phyloP scores from a whole-genome alignment of 2,329 filamentous ascomycete genomes.

The Neofusicoccum cordaticola region DNA sequence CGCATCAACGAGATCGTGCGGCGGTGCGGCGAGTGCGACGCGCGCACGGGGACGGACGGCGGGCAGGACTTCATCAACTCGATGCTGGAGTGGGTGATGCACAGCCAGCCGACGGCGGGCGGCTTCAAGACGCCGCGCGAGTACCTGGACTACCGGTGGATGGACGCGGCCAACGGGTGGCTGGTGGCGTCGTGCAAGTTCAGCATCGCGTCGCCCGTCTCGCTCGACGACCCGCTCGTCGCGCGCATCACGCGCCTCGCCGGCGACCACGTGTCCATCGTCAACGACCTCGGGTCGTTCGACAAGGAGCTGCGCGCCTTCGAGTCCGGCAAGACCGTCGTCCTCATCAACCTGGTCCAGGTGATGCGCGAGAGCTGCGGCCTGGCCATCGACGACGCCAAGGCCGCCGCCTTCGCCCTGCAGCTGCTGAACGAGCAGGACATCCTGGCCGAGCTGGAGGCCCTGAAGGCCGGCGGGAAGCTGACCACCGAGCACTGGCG shows the following conservation, averaged over 20 bases:
- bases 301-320: not conserved
- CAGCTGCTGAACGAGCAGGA: not conserved
- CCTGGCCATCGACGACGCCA: not conserved
- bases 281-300: not conserved
- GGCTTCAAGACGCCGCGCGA: not conserved
- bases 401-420: not conserved
- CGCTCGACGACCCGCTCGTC: not conserved
- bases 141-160: conserved; percentile 5
- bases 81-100: not conserved
- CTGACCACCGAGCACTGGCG: not conserved
- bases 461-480: not conserved
- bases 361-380: not conserved
- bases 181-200: not conserved
- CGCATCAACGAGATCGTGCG: not conserved
- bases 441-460: not conserved
- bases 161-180: not conserved
- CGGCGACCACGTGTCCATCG: conserved; percentile 1
- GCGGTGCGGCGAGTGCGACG: not conserved
- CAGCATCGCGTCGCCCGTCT: not conserved
- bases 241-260: not conserved
- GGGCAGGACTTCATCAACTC: not conserved
- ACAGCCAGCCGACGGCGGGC: not conserved
- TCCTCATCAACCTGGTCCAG: not conserved
- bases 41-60: not conserved
- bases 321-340: not conserved